Evolutionary conservation across 345 rosid genomes (phyloP), one percentile per base, ranked within the genome.

Genomic region (Euphorbia pulcherrima): DNA sequence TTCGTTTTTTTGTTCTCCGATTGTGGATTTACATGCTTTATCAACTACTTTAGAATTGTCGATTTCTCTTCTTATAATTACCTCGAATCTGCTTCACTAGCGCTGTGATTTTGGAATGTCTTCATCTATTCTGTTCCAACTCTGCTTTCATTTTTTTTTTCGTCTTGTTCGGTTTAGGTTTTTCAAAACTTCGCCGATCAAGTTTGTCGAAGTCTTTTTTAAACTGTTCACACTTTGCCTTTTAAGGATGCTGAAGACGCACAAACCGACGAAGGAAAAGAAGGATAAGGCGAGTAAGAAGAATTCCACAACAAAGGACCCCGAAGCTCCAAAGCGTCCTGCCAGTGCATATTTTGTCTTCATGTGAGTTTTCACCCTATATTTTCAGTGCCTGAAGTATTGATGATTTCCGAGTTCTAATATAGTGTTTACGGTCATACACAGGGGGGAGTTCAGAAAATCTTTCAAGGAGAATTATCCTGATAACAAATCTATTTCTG

Each of bases 401-500:
- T 2, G 10, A 1, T 41, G 33, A 27, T 23, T 58, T 68, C 37
- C 5, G 2, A 18, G 6, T 54, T 33, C 13, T 16, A 12, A 35
- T 21, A 0, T 20, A 52, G n/a, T 51, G 46, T 39, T n/a, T 18
- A 20, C 48, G 29, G 37, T 4, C 48, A 24, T 46, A 41, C 50
- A 70, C 70, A 77, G 81, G 81, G 81, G 69, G 66, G 81, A 73
- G 23, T 77, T 73, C 57, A 70, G 81, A 55, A 69, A 69, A 35
- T 73, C 65, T 14, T 77, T 65, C 77, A 77, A 77, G 68, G 74
- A 73, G 41, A 77, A 62, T 14, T 60, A 24, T 70, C 77, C 81
- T 8, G 77, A 73, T 27, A 77, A 77, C 65, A 77, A 73, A 77
- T 54, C 72, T 21, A 62, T 65, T 61, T 28, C 81, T 14, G 71